Base-by-base conservation (phyloP, 257 asterid species). In the Penstemon barbatus region DNA sequence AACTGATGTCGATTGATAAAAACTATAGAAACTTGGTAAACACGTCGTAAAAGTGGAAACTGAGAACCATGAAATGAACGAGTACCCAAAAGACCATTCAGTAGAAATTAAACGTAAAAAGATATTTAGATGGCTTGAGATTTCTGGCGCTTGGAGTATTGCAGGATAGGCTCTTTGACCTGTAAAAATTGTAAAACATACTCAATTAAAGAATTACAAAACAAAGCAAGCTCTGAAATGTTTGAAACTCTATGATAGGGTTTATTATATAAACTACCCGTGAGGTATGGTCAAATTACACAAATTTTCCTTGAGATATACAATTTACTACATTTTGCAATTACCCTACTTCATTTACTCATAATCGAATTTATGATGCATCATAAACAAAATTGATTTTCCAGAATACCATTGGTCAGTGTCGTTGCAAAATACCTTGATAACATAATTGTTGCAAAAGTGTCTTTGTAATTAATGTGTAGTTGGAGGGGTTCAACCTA, bases 121-220 rank as follows among this genome's bases (percentile, higher is more conserved):
- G 63, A 51, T 65, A 46, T 65, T 82, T 81, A 86, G 66, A 75
- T 57, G 68, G 83, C 87, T 78, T 80, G 79, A 72, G 81, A 71
- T 71, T 82, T 93, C 82, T 79, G 96, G 83, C 96, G 90, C 92
- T 86, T 88, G 13, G 69, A 5, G 80, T 75, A 66, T 78, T 93
- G 99, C 77, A 77, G 70, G 71, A 93, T 85, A 11, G 99, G 96
- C 71, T 93, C 96, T 74, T 87, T 87, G 46, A 87, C 97, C 99
- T 90, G 81, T 63, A 54, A 46, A 12, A 69, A 69, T 54, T 8
- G 8, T 10, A 60, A 10, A 64, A 65, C 36, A 66, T 8, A 59
- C 8, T 13, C 18, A 48, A 19, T 13, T 11, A 59, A 41, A 6
- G 37, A 65, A 25, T 40, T 5, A 57, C 37, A 38, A 15, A 36